phyloP scores from a whole-genome alignment of 495 filamentous ascomycete genomes.

The Podospora didyma region DNA sequence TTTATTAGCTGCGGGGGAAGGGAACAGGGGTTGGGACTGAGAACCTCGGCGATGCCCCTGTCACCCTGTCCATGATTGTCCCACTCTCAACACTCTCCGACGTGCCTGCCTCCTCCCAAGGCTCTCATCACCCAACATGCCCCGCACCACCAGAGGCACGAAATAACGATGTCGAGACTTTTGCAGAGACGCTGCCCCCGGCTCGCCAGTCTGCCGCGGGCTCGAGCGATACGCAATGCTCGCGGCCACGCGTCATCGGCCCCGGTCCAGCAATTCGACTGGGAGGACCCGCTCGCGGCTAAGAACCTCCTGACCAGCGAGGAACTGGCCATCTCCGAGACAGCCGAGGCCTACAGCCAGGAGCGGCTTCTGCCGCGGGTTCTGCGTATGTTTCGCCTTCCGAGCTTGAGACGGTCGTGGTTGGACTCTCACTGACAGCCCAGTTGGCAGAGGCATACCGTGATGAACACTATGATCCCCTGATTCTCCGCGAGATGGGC shows the following conservation, averaged over 20 bases:
- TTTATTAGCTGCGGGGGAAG: too few relatives aligned
- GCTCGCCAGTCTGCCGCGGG: slow-evolving; percentile 1
- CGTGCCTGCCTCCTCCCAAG: background rate
- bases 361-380: slow-evolving; percentile 81
- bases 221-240: slow-evolving; percentile 1
- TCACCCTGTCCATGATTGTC: too few relatives aligned
- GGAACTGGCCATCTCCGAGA: slow-evolving; percentile 83
- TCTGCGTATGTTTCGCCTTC: slow-evolving; percentile 58
- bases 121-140: background rate
- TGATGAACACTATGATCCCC: slow-evolving; percentile 84
- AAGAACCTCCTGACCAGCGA: slow-evolving; percentile 79
- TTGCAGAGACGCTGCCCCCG: slow-evolving; percentile 14
- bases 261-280: slow-evolving; percentile 59
- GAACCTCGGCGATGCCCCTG: too few relatives aligned
- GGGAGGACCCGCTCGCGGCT: slow-evolving; percentile 82
- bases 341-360: slow-evolving; percentile 88
- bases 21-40: too few relatives aligned
- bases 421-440: slow-evolving; percentile 19
- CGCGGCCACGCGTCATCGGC: slow-evolving; percentile 23
- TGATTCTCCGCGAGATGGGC: slow-evolving; percentile 93
- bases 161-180: slow-evolving; percentile 21
- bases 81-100: too few relatives aligned
- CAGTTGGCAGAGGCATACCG: slow-evolving; percentile 77
- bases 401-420: background rate
- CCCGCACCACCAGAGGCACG: background rate